Evolutionary conservation across 1,284 basidiomycete genomes (phyloP).

Genomic region (Taiwanofungus camphoratus): DNA sequence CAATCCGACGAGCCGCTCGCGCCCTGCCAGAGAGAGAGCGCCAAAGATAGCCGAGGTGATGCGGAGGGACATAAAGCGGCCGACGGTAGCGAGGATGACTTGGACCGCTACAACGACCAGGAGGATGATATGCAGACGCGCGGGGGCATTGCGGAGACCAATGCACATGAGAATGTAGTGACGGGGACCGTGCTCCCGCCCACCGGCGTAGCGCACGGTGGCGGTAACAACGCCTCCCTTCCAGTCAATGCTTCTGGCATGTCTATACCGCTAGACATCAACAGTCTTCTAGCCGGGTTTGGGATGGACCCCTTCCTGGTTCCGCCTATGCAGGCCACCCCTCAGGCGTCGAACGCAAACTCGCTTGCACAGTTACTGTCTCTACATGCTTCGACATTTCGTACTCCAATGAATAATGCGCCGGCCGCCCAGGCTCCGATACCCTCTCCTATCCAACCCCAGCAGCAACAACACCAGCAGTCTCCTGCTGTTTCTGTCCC

Average conservation of each 20-base stretch:
- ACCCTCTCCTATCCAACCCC: conserved; percentile 14
- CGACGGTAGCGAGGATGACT: conserved; percentile 31
- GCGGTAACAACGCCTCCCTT: conserved; percentile 11
- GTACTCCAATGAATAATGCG: conserved; percentile 15
- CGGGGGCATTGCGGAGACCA: conserved; percentile 43
- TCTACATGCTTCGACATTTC: conserved; percentile 39
- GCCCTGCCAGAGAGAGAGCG: conserved; percentile 12
- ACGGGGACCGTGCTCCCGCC: conserved; percentile 33
- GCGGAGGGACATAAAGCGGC: conserved; percentile 16
- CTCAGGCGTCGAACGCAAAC: conserved; percentile 33
- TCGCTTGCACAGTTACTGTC: conserved; percentile 64
- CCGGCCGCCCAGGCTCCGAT: conserved; percentile 15
- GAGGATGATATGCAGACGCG: conserved; percentile 45
- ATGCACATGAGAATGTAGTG: conserved; percentile 55
- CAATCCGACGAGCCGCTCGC: conserved; percentile 63
- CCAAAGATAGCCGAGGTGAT: conserved; percentile 12
- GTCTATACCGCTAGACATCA: conserved; percentile 43
- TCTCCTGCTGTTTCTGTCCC: conserved; percentile 23
- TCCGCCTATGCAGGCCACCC: conserved; percentile 24
- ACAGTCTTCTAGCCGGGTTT: conserved; percentile 52
- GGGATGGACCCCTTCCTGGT: conserved; percentile 52
- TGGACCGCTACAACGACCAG: conserved; percentile 26
- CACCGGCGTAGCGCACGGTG: conserved; percentile 18
- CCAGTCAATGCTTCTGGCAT: conserved; percentile 3
- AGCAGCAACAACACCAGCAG: conserved; percentile 19